Percentiles rank a stretch among this genome's conserved stretches.
Conservation (phyloP, 108 stramenopile species). For the Skeletonema tropicum region DNA sequence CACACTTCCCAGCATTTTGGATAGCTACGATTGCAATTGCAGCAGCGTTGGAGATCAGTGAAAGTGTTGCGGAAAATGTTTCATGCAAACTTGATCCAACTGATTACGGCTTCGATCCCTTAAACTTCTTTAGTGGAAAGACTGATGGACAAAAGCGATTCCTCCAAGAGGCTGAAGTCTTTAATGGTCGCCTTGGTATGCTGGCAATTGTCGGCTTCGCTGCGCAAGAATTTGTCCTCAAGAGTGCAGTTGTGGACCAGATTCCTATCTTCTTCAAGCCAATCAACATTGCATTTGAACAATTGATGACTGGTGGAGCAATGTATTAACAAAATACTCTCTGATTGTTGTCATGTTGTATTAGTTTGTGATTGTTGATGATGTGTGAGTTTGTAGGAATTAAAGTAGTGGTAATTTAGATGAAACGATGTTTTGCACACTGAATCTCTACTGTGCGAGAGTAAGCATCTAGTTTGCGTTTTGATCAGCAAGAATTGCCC, state of each 20-base stretch:
- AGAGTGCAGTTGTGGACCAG: slow-evolving; percentile 60
- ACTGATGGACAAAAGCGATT: slow-evolving; percentile 18
- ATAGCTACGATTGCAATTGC: slow-evolving; percentile 43
- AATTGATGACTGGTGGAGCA: neutral
- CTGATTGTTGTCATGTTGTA: neutral
- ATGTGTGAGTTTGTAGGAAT: neutral
- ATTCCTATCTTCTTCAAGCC: slow-evolving; percentile 74
- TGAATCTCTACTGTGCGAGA: too few species aligned
- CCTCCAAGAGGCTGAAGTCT: slow-evolving; percentile 66
- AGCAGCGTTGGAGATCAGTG: slow-evolving; percentile 44
- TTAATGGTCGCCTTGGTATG: slow-evolving; percentile 85
- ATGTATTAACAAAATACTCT: neutral
- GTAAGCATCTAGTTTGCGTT: neutral
- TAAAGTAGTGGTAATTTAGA: neutral
- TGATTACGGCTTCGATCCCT: slow-evolving; percentile 55
- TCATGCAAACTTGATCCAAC: slow-evolving; percentile 27
- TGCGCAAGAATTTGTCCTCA: slow-evolving; percentile 58
- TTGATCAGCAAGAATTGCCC: slow-evolving; percentile 4
- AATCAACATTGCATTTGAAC: slow-evolving; percentile 25
- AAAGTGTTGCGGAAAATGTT: slow-evolving; percentile 7
- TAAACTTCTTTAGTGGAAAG: slow-evolving; percentile 32
- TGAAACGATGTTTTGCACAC: too few species aligned
- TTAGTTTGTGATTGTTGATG: neutral
- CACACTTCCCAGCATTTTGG: slow-evolving; percentile 65
- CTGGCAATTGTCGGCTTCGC: slow-evolving; percentile 76